phyloP scores from a whole-genome alignment of 2,329 filamentous ascomycete species.

The Penicillium sp. region DNA sequence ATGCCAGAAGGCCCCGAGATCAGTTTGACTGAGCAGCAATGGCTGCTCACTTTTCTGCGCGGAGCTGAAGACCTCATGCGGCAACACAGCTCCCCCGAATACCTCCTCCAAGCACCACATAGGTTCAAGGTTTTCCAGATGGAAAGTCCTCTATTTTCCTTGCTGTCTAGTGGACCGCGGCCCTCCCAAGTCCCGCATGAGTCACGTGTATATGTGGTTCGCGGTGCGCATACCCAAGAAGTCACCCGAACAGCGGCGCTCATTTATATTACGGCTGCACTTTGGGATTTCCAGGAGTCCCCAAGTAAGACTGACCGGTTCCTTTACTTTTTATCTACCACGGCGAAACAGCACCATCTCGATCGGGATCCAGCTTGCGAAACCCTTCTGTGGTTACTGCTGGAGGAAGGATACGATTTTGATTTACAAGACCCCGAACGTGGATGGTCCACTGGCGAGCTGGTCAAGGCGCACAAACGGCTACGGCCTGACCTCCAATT shows the following conservation, averaged over 20 bases:
- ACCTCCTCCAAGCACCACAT: slow-evolving; percentile 27
- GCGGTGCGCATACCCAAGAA: slow-evolving; percentile 31
- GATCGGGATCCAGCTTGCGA: slow-evolving; percentile 37
- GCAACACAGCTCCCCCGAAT: slow-evolving; percentile 26
- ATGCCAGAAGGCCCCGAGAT: slow-evolving; percentile 16
- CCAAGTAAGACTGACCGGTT: slow-evolving; percentile 32
- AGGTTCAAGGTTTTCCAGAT: slow-evolving; percentile 34
- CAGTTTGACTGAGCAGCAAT: slow-evolving; percentile 20
- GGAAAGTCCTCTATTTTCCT: slow-evolving; percentile 35
- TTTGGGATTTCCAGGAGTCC: slow-evolving; percentile 35
- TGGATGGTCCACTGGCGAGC: slow-evolving; percentile 36
- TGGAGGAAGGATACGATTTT: slow-evolving; percentile 35
- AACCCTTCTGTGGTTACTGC: slow-evolving; percentile 39
- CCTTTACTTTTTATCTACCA: slow-evolving; percentile 23
- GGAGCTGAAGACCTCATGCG: slow-evolving; percentile 34
- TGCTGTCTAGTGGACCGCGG: slow-evolving; percentile 42
- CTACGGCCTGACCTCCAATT: slow-evolving; percentile 37
- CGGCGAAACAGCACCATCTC: slow-evolving; percentile 30
- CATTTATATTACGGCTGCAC: slow-evolving; percentile 37
- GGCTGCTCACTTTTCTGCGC: slow-evolving; percentile 35
- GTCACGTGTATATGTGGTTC: slow-evolving; percentile 37
- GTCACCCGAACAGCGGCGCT: slow-evolving; percentile 36
- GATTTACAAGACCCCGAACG: slow-evolving; percentile 37
- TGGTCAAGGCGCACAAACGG: slow-evolving; percentile 34
- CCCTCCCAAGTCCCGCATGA: slow-evolving; percentile 36